Percentiles rank a stretch among this genome's conserved stretches.
Conservation (phyloP, 176 grass and related monocot genomes). For the Triticum timopheevii region DNA sequence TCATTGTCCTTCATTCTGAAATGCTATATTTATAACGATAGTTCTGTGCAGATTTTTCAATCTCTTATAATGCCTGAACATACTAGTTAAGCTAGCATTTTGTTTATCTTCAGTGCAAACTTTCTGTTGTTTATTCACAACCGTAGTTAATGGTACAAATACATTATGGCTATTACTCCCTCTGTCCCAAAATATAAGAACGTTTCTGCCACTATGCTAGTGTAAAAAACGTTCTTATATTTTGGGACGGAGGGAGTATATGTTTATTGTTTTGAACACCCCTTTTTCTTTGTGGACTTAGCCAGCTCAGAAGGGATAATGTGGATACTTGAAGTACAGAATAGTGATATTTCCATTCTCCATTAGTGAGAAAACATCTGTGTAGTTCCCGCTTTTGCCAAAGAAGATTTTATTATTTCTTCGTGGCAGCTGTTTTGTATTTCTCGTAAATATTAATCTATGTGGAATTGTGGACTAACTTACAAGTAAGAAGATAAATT, state of each 20-base stretch:
- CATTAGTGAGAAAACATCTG: neutral
- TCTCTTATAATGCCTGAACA: neutral
- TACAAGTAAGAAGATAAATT: neutral
- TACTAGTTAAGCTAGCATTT: neutral
- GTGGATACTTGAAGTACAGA: neutral
- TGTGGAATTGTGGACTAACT: neutral
- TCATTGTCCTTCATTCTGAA: neutral
- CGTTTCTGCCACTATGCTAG: too few relatives aligned
- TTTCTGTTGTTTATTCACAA: neutral
- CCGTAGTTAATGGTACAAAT: neutral
- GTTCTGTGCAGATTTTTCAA: neutral
- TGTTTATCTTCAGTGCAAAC: neutral
- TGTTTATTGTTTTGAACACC: neutral
- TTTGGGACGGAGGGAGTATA: too few relatives aligned
- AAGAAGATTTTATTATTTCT: neutral
- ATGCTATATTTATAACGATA: neutral
- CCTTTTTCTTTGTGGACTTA: neutral
- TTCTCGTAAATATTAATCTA: neutral
- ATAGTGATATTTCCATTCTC: conserved; percentile 1
- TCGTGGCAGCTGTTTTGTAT: neutral
- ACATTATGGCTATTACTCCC: neutral
- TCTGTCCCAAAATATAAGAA: too few relatives aligned
- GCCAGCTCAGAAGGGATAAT: neutral
- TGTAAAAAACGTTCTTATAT: too few relatives aligned
- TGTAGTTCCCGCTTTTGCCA: neutral